These are phyloP conservation scores for Suhomyces bribrorum DNA, from an alignment of 1,139 yeast species.

Conservation along the genomic window DNA sequence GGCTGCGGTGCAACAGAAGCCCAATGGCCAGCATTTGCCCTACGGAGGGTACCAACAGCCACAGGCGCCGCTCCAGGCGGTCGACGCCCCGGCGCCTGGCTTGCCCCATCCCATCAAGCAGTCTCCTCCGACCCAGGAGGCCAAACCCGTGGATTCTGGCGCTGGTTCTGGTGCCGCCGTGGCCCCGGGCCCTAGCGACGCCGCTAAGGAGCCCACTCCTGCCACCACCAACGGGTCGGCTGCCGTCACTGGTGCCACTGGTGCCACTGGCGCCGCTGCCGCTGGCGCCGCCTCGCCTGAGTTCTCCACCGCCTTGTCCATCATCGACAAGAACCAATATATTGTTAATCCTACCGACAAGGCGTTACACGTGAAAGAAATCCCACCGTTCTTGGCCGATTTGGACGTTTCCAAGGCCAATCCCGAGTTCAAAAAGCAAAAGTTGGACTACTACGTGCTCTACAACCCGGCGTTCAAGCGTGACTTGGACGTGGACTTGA, in stretches of 20 bases:
- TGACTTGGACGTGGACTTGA: constrained; percentile 79
- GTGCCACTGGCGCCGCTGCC: constrained; percentile 11
- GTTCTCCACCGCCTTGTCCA: constrained; percentile 37
- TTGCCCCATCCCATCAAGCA: constrained; percentile 19
- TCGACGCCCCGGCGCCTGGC: constrained; percentile 12
- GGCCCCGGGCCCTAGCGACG: background rate
- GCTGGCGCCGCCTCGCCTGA: constrained; percentile 20
- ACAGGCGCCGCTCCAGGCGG: constrained; percentile 15
- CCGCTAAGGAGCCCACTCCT: background rate
- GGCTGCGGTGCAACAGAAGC: constrained; percentile 26
- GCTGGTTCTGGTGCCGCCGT: background rate
- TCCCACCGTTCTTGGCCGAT: constrained; percentile 80
- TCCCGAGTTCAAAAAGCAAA: constrained; percentile 78
- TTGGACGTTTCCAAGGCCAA: constrained; percentile 79
- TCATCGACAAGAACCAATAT: constrained; percentile 46
- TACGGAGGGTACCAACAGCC: constrained; percentile 17
- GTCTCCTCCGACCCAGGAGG: constrained; percentile 16
- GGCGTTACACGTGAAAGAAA: constrained; percentile 66
- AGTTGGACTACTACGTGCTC: constrained; percentile 83
- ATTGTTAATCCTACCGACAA: constrained; percentile 45
- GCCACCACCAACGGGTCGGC: constrained; percentile 10
- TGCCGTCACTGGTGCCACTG: constrained; percentile 17
- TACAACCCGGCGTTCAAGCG: constrained; percentile 81
- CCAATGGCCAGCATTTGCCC: constrained; percentile 15
- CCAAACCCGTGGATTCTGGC: constrained; percentile 10